Evolutionary conservation across 1,139 yeast genomes (phyloP), one percentile per base, ranked within the genome.

Genomic region (Kurtzmaniella natalensis): DNA sequence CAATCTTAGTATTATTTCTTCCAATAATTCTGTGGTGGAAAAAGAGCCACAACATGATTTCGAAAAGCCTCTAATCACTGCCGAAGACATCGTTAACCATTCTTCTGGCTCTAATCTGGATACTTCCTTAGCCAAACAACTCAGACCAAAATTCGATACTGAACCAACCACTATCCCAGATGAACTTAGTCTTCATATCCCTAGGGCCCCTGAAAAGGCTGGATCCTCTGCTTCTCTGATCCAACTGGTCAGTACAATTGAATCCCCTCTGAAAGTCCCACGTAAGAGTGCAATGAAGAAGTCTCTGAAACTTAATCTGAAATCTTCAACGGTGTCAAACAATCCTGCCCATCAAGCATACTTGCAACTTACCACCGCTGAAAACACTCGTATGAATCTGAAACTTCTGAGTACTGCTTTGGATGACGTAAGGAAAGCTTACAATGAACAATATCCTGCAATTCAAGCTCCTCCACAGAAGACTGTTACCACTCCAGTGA

Each of bases 331-430:
- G 9, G 40, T 37, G 5, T 42, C 37, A 50, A 3, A 40, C 25
- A 60, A 56, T 38, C 72, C 81, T 3, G 82, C 83, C 0, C 72
- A 64, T 32, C 74, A 72, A 41, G 88, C 83, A 0, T 81, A 81
- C 45, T 53, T 81, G 32, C 78, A 86, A 0, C 57, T 81, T 36
- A 72, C 88, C 1, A 82, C 94, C 0, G 88, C 89, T 1, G 88
- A 82, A 50, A 82, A 82, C 53, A 82, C 94, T 0, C 67, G 88
- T 39, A 50, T 81, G 37, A 82, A 82, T 53, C 81, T 88, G 1
- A 73, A 76, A 51, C 52, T 76, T 31, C 67, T 79, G 5, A 51
- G 72, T 0, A 54, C 66, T 3, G 62, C 61, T 32, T 52, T 64
- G 42, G 44, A 40, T 18, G 63, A 55, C 11, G 37, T 44, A 5